These are phyloP conservation scores for Zasmidium cellare DNA, from an alignment of 2,329 filamentous ascomycete genomes.

Conservation along the genomic window DNA sequence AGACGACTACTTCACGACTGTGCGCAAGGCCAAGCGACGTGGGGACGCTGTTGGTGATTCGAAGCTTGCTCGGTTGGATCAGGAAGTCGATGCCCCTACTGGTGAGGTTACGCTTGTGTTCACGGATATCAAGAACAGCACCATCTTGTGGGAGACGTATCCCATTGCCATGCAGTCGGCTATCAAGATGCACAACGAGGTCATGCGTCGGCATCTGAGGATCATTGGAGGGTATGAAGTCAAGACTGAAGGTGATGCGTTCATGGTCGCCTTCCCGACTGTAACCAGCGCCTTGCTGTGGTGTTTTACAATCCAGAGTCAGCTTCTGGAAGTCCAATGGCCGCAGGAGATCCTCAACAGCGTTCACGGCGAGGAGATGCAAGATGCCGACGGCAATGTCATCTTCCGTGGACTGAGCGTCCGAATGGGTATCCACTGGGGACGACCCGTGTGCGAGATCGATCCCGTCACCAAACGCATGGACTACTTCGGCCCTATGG, in stretches of 20 bases:
- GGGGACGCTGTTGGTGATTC: constrained; percentile 72
- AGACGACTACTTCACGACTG: constrained; percentile 67
- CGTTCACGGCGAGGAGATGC: constrained; percentile 76
- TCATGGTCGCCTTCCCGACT: constrained; percentile 98
- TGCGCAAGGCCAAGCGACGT: constrained; percentile 63
- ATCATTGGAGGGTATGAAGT: constrained; percentile 97
- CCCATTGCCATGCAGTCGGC: constrained; percentile 93
- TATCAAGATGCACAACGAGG: constrained; percentile 95
- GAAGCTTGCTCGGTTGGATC: constrained; percentile 79
- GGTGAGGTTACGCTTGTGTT: constrained; percentile 93
- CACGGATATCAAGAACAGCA: constrained; percentile 99
- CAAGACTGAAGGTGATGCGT: constrained; percentile 98
- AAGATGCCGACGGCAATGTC: constrained; percentile 79
- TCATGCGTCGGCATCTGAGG: constrained; percentile 90
- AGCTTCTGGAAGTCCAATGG: constrained; percentile 87
- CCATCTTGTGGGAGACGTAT: constrained; percentile 91
- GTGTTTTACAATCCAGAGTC: constrained; percentile 91
- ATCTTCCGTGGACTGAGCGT: constrained; percentile 96
- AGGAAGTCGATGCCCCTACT: constrained; percentile 86
- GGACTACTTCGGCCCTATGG: constrained; percentile 99
- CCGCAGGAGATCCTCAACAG: constrained; percentile 89
- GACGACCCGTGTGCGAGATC: constrained; percentile 88
- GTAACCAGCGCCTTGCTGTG: constrained; percentile 92
- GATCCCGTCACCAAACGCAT: constrained; percentile 96
- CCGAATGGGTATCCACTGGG: constrained; percentile 96